Base-by-base conservation (phyloP, 106 monocot genomes). In the Allium cepa region DNA sequence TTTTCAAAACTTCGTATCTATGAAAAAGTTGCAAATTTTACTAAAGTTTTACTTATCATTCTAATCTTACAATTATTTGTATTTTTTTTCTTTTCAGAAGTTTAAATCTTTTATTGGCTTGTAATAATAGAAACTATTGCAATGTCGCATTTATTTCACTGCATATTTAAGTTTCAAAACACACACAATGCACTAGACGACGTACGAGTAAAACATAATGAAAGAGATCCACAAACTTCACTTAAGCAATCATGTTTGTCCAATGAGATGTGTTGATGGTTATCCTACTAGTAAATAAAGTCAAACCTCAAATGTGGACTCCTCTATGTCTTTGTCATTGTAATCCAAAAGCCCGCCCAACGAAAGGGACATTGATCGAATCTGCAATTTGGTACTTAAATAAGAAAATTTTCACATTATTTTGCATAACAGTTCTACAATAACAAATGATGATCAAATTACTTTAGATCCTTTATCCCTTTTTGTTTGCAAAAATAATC, bases 251-350 rank as follows among this genome's bases (percentile, higher is more conserved):
- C 36, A 8, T 68, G 26, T 22, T 22, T 36, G 36, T 36, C 36
- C 36, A 36, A 36, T 5, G 36, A 36, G 36, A 36, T 36, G 36
- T 36, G 36, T 36, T 36, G 36, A 36, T 36, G 36, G 36, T 36
- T 4, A 36, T 36, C 36, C 36, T 5, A 22, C 22, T 22, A 22
- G 22, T 22, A 36, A 36, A 5, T 36, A 36, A 62, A 49, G 14
- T 48, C 52, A 67, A 76, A 93, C 99, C 99, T 99, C 99, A 85
- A 99, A 93, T 27, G 90, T 93, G 65, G 90, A 90, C 69, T 99
- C 99, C 64, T 86, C 93, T 69, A 78, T 62, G 64, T 99, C 99
- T 55, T 99, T 99, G 71, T 87, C 87, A 83, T 82, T 99, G 56
- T 99, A 99, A 73, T 93, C 93, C 62, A 99, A 63, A 16, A 99